phyloP scores from a whole-genome alignment of 768 basidiomycete genomes.

The Termitomyces sp. region DNA sequence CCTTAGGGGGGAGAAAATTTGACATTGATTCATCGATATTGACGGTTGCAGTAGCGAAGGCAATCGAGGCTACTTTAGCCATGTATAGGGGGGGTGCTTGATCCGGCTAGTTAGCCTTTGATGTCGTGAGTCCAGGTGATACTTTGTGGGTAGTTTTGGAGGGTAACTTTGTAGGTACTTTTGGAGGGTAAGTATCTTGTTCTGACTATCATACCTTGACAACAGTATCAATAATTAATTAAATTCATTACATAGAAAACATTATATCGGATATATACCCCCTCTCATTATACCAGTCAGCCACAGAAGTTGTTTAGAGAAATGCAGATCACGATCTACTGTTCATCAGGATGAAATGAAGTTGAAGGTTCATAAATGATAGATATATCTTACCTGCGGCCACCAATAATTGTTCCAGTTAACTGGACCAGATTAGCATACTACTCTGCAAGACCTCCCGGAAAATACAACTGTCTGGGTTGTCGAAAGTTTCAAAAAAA shows the following conservation, averaged over 20 bases:
- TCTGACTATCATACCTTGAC: not conserved
- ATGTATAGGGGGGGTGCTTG: no score
- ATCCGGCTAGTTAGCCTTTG: no score
- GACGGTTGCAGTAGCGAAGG: no score
- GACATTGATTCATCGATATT: no score
- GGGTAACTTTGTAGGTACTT: not conserved
- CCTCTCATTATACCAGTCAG: conserved; percentile 34
- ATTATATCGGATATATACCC: conserved; percentile 52
- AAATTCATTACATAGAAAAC: conserved; percentile 25
- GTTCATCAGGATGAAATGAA: not conserved
- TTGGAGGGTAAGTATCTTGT: not conserved
- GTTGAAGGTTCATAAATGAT: not conserved
- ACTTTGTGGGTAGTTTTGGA: not conserved
- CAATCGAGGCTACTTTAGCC: no score
- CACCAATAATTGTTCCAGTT: not conserved
- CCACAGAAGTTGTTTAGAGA: not conserved
- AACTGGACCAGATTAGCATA: not conserved
- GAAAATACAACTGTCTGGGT: conserved; percentile 1
- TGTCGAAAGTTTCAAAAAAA: conserved; percentile 15
- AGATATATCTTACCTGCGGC: not conserved
- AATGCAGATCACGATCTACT: not conserved
- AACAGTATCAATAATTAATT: not conserved
- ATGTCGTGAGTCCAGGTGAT: no score
- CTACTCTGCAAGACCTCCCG: conserved; percentile 8
- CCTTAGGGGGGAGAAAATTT: no score